Base-by-base conservation (phyloP, 2,329 filamentous ascomycete species). In the Cucurbitaria berberidis region DNA sequence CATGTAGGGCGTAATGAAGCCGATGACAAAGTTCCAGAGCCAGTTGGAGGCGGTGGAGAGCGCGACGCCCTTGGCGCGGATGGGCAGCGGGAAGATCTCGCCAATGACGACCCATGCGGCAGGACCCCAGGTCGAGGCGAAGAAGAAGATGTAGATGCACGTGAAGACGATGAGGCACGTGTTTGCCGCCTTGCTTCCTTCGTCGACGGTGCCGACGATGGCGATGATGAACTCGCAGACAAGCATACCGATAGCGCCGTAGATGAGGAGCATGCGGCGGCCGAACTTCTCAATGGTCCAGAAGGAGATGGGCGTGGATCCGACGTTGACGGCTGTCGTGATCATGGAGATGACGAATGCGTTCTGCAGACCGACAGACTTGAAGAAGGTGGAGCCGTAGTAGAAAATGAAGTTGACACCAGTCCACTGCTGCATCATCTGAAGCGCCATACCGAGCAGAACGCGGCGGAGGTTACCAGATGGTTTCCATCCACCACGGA, bases 81-180 rank as follows among this genome's bases (percentile, higher is more conserved):
- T 93, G 57, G 90, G 90, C 48, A 96, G 85, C 52, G 91, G 91
- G 85, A 89, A 96, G 77, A 95, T 89, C 80, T 96, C 91, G 73
- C 91, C 91, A 68, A 95, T 93, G 64, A 96, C 84, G 51, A 82
- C 81, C 84, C 83, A 86, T 22, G 82, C 83, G 50, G 81, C 88
- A 6, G 91, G 90, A 47, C 91, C 91, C 91, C 91, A 96, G 60
- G 91, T 96, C 53, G 84, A 87, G 55, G 91, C 91, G 75, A 96
- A 96, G 83, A 89, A 93, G 84, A 91, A 92, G 82, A 96, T 93
- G 83, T 92, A 95, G 80, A 96, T 87, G 79, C 87, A 89, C 72
- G 95, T 95, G 80, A 96, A 95, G 56, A 90, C 86, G 62, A 96
- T 91, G 82, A 93, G 75, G 62, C 63, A 70, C 24, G 72, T 66